Conservation (phyloP, 2,329 filamentous ascomycete species). For the Calonectria montana region DNA sequence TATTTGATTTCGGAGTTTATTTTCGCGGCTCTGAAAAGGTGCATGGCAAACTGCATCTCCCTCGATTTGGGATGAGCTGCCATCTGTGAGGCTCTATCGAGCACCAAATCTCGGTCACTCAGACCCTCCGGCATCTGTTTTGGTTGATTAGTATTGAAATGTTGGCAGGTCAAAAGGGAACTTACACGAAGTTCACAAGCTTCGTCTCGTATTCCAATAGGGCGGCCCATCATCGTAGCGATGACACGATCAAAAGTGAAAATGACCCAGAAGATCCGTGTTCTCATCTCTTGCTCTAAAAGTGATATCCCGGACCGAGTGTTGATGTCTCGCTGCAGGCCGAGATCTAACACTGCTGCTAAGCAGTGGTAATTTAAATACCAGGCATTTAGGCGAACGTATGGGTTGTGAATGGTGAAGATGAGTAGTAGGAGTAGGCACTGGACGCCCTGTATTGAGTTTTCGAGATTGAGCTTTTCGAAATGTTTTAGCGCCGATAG, state of each 20-base stretch:
- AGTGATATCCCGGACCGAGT: slow-evolving; percentile 55
- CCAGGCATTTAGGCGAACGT: slow-evolving; percentile 62
- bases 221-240: slow-evolving; percentile 67
- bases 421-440: slow-evolving; percentile 59
- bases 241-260: slow-evolving; percentile 63
- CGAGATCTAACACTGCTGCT: slow-evolving; percentile 61
- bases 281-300: slow-evolving; percentile 65
- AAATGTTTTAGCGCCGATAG: slow-evolving; percentile 59
- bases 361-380: slow-evolving; percentile 67
- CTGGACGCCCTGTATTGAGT: slow-evolving; percentile 61
- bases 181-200: slow-evolving; percentile 63
- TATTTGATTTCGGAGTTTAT: slow-evolving; percentile 70
- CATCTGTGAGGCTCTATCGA: background rate
- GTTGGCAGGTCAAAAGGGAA: accelerated
- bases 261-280: slow-evolving; percentile 65
- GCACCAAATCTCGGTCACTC: slow-evolving; percentile 34
- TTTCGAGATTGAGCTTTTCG: slow-evolving; percentile 59
- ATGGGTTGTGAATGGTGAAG: slow-evolving; percentile 63
- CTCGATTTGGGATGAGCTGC: background rate
- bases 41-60: slow-evolving; percentile 56
- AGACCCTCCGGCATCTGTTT: slow-evolving; percentile 45
- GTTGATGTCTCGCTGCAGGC: slow-evolving; percentile 62
- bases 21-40: slow-evolving; percentile 59
- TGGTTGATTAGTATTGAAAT: slow-evolving; percentile 29
- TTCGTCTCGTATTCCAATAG: slow-evolving; percentile 66